Base-by-base conservation (phyloP, 192 early-diverging fungal genomes). In the Backusella australiensis region DNA sequence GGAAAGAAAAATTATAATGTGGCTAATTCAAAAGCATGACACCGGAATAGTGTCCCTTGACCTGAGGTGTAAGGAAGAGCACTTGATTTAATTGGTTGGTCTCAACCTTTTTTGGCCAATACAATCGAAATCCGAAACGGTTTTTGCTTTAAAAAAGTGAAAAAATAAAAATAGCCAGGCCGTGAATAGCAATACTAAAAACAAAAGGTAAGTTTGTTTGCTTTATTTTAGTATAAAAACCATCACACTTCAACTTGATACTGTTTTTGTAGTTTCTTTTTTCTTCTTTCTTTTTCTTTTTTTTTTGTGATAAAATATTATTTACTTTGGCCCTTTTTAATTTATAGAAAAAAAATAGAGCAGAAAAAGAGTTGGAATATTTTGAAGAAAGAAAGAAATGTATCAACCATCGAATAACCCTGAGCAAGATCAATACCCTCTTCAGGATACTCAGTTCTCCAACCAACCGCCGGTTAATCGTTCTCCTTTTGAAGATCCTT, bases 361-460 rank as follows among this genome's bases (percentile, higher is more conserved):
- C 6, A 56, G 7, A 56, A 23, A 26, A 56, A 44, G 14, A 44
- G 42, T 17, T 17, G 15, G 15, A 44, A 5, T 44, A 44, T 17
- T 44, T 17, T 11, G 38, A 39, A 9, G 38, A 44, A 67, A n/a
- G 23, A 63, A 35, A 69, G 35, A 39, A 36, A 79, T 79, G 78
- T 75, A 74, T 66, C 77, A 75, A 53, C 44, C 67, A 34, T 12
- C 44, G 21, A 66, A 73, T 32, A 71, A 74, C 14, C 35, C 38
- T 46, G 75, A 74, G 32, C 67, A 74, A 34, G 82, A 83, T 69
- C 78, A 79, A 42, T 83, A 79, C 66, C 82, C 82, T 77, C 56
- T 83, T 65, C 49, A 79, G 19, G 80, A 81, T 32, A 81, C 80
- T 15, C 78, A 79, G 17, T 83, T 83, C 36, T 42, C 71, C 34